Base-by-base conservation (phyloP, 768 basidiomycete genomes). In the Ramaria rubella region DNA sequence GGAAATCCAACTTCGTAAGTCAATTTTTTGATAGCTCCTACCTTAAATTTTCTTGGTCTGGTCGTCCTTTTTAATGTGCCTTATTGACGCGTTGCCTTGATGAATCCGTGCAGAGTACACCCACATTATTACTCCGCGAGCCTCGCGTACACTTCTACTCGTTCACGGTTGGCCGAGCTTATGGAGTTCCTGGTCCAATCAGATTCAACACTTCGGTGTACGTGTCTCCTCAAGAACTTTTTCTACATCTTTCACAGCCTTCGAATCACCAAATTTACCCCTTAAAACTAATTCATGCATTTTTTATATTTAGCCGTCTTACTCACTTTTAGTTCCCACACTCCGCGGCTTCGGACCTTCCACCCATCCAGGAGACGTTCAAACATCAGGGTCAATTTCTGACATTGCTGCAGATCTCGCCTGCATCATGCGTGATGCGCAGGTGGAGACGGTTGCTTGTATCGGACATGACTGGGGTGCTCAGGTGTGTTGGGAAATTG, bases 391-490 rank as follows among this genome's bases (percentile, higher is more conserved):
- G 1, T 78, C 75, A 2, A 75, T 83, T 71, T 72, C 70, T 1
- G 86, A 90, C 61, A 62, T 86, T 34, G 80, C 80, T 1, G 74
- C 72, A 0, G 87, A 89, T 63, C 67, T 89, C 33, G 74, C 73
- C 3, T 89, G 87, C 60, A 72, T 89, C 24, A 70, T 90, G 42
- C 64, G 77, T 43, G 62, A 83, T 57, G 80, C 78, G 0, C 66
- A 72, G 1, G 76, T 82, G 1, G 42, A 64, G 0, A 73, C 75
- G 12, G 80, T 77, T 0, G 71, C 81, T 31, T 87, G 83, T 61
- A 70, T 89, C 58, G 87, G 87, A 12, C 87, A 90, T 62, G 87
- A 90, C 59, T 89, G 87, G 87, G 87, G 87, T 34, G 72, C 83
- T 1, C 74, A 78, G 52, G 58, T 81, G 3, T 87, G 87, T 60